Percentiles rank a stretch among this genome's conserved stretches.
Evolutionary conservation across 2,329 filamentous ascomycete species (phyloP).

Genomic region (Aureobasidium sp.): DNA sequence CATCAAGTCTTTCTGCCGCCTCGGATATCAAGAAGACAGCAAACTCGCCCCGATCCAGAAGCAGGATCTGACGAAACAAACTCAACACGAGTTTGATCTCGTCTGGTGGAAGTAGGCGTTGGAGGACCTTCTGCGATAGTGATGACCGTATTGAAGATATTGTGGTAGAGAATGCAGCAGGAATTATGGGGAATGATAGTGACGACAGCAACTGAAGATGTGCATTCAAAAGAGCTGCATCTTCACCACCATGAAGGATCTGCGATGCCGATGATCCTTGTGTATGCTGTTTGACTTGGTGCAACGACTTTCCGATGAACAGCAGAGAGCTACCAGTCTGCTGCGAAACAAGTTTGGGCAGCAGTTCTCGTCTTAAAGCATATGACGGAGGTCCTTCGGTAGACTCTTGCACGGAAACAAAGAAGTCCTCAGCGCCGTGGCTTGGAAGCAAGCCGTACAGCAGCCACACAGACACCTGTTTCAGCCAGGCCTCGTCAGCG

Average conservation of each 20-base stretch:
- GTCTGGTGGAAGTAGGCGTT: slow-evolving; percentile 68
- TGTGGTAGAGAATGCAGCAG: slow-evolving; percentile 59
- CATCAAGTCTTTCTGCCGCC: slow-evolving; percentile 70
- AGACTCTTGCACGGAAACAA: slow-evolving; percentile 48
- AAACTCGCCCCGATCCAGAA: slow-evolving; percentile 85
- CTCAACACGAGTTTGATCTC: slow-evolving; percentile 70
- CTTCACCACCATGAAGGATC: slow-evolving; percentile 26
- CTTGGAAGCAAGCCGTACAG: slow-evolving; percentile 76
- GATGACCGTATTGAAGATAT: slow-evolving; percentile 71
- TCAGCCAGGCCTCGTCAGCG: slow-evolving; percentile 85
- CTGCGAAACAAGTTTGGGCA: slow-evolving; percentile 72
- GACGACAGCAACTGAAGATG: slow-evolving; percentile 62
- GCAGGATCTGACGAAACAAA: slow-evolving; percentile 75
- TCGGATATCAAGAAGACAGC: slow-evolving; percentile 78
- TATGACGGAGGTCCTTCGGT: slow-evolving; percentile 37
- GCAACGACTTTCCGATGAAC: slow-evolving; percentile 82
- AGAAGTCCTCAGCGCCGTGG: slow-evolving; percentile 78
- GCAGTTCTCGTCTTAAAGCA: slow-evolving; percentile 47
- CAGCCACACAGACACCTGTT: slow-evolving; percentile 83
- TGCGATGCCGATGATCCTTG: slow-evolving; percentile 4
- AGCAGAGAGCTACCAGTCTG: slow-evolving; percentile 74
- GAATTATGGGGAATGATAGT: slow-evolving; percentile 65
- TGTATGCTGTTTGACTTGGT: slow-evolving; percentile 51
- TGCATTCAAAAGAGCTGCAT: slow-evolving; percentile 54
- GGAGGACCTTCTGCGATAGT: slow-evolving; percentile 74